Base-by-base conservation (phyloP, 2,329 filamentous ascomycete species). In the Nemania serpens region DNA sequence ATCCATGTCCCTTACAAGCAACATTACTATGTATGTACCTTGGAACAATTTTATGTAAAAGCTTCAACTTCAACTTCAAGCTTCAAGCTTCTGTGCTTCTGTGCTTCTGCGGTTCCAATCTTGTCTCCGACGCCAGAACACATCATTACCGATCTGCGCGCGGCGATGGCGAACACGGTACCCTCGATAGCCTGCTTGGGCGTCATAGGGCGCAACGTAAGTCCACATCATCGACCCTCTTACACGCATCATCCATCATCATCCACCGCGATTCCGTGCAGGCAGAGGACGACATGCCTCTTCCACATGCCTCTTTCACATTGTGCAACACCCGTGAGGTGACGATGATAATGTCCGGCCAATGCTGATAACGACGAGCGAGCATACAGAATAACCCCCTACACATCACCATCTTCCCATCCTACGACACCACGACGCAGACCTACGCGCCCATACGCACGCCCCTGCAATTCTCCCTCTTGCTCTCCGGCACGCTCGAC, bases 161-260 rank as follows among this genome's bases (percentile, higher is more conserved):
- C 42, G 20, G 53, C 43, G 13, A 88, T 87, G 84, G 82, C 85
- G 69, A 81, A 83, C 67, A 79, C 84, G 58, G 84, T 87, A 71
- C 89, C 94, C 33, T 91, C 90, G 37, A 95, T 98, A 76, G 93
- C 92, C 76, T 97, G 93, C 74, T 88, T 99, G 70, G 93, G 93
- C 76, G 83, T 98, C 54, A 96, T 99, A 71, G 94, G 95, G 68
- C 93, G 95, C 78, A 90, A 96, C 76, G 93, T 96, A 82, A 70
- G 83, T 75, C 15, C 15, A 12, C 36, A 5, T 39, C 36, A 29
- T 29, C 25, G 25, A 29, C 2, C 53, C 12, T 17, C 39, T 49
- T 5, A 3, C 15, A 39, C 11, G 36, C 36, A 39, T 39, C 36
- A 12, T 13, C 36, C 15, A 39, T n/a, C 15, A 39, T 39, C 11